Evolutionary conservation across 306 rosid species (phyloP).

Genomic region (Chamaecrista fasciculata): DNA sequence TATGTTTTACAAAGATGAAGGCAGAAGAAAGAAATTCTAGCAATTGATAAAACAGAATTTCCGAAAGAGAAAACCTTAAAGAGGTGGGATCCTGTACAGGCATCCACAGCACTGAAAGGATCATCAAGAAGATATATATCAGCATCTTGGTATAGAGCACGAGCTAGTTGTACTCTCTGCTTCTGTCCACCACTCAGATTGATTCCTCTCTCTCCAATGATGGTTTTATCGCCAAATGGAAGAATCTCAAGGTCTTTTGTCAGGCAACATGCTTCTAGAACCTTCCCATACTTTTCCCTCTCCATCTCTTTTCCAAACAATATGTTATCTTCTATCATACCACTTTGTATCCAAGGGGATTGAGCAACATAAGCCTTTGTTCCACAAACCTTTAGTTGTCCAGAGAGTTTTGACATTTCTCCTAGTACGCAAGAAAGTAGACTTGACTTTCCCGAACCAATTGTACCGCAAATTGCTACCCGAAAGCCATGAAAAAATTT

Average conservation of each 20-base stretch:
- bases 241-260: slow-evolving; percentile 59
- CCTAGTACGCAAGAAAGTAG: slow-evolving; percentile 75
- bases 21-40: too few species aligned
- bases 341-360: slow-evolving; percentile 76
- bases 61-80: slow-evolving; percentile 31
- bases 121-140: slow-evolving; percentile 71
- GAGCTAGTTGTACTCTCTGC: slow-evolving; percentile 64
- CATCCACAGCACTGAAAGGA: slow-evolving; percentile 74
- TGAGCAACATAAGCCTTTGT: slow-evolving; percentile 86
- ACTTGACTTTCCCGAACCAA: slow-evolving; percentile 91
- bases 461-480: slow-evolving; percentile 87
- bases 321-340: slow-evolving; percentile 50
- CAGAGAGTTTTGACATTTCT: slow-evolving; percentile 77
- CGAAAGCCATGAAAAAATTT: slow-evolving; percentile 54
- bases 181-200: slow-evolving; percentile 64
- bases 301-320: slow-evolving; percentile 59
- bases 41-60: too few species aligned
- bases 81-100: slow-evolving; percentile 66
- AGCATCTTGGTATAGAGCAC: slow-evolving; percentile 59
- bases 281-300: slow-evolving; percentile 44
- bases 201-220: slow-evolving; percentile 44
- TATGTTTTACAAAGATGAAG: too few species aligned
- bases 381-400: slow-evolving; percentile 65
- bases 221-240: slow-evolving; percentile 57
- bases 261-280: slow-evolving; percentile 59